These are phyloP conservation scores for Coelastrella sp. DNA, from an alignment of 139 green algal species.

Conservation along the genomic window DNA sequence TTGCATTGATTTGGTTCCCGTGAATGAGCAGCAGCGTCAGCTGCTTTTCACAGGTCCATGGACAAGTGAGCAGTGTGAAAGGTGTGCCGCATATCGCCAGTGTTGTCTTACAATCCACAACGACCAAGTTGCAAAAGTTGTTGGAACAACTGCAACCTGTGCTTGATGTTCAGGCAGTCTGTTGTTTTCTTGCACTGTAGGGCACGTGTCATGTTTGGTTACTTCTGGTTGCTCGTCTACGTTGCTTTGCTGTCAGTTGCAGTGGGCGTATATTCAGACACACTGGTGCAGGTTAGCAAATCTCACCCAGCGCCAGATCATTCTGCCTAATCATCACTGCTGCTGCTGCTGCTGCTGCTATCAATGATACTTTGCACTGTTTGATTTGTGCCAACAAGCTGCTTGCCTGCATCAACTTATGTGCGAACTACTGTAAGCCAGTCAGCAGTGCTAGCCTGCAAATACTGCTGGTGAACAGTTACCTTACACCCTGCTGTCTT, in stretches of 20 bases:
- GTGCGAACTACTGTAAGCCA: too few species aligned
- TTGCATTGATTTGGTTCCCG: too few species aligned
- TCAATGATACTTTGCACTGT: neutral
- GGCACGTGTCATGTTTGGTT: constrained; percentile 12
- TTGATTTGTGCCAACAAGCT: too few species aligned
- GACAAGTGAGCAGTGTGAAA: too few species aligned
- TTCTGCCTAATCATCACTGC: neutral
- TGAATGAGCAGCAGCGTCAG: too few species aligned
- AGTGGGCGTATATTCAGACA: constrained; percentile 47
- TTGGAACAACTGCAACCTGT: neutral
- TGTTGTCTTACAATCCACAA: neutral
- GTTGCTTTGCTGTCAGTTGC: constrained; percentile 39
- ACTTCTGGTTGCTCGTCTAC: constrained; percentile 22
- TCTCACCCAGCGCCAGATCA: neutral
- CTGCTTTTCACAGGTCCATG: too few species aligned
- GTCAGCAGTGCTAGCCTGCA: too few species aligned
- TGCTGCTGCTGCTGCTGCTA: neutral
- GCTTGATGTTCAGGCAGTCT: neutral
- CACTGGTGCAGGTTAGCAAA: constrained; percentile 35
- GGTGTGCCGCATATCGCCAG: too few species aligned
- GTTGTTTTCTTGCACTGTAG: constrained; percentile 12
- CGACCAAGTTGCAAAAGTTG: neutral
- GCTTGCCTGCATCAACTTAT: too few species aligned
- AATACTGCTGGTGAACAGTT: too few species aligned
- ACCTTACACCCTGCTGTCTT: too few species aligned